A percentile compares a stretch with the other conserved stretches of the same genome.
These are phyloP conservation scores for Pezicula rhizophila DNA, from an alignment of 2,329 filamentous ascomycete genomes.

Conservation along the genomic window DNA sequence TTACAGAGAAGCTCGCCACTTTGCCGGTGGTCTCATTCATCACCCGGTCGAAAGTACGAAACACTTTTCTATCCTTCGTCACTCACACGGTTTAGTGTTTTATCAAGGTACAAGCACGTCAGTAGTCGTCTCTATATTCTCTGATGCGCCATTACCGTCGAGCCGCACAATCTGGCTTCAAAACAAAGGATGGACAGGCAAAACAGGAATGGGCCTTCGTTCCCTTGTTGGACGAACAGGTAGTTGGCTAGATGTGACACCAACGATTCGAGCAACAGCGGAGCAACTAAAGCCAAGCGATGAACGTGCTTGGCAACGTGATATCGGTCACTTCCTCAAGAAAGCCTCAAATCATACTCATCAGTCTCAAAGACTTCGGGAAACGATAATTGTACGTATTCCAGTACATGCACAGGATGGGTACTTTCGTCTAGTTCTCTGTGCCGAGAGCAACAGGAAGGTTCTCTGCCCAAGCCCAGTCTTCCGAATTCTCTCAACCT, in stretches of 20 bases:
- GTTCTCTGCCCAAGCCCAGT: conserved; percentile 60
- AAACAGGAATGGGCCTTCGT: conserved; percentile 61
- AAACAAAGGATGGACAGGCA: conserved; percentile 61
- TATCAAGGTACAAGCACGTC: conserved; percentile 61
- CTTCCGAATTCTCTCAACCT: conserved; percentile 63
- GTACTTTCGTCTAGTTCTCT: conserved; percentile 63
- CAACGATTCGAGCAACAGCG: conserved; percentile 37
- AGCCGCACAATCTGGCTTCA: conserved; percentile 62
- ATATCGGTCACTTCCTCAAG: conserved; percentile 57
- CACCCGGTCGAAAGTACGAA: conserved; percentile 60
- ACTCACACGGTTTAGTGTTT: conserved; percentile 58
- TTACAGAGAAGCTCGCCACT: conserved; percentile 51
- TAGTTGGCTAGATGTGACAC: conserved; percentile 65
- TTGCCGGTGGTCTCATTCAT: conserved; percentile 57
- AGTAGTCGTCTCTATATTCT: conserved; percentile 59
- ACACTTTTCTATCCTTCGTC: conserved; percentile 61
- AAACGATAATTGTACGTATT: conserved; percentile 60
- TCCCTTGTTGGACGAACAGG: conserved; percentile 52
- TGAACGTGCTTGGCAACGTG: conserved; percentile 62
- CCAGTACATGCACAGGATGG: conserved; percentile 58
- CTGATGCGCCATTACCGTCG: conserved; percentile 47
- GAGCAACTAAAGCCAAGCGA: conserved; percentile 48
- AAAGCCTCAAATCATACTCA: conserved; percentile 38
- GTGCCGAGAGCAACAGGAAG: conserved; percentile 47
- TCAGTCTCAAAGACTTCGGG: conserved; percentile 46